Conservation (phyloP, 192 early-diverging fungal genomes). For the Powellomyces hirtus region DNA sequence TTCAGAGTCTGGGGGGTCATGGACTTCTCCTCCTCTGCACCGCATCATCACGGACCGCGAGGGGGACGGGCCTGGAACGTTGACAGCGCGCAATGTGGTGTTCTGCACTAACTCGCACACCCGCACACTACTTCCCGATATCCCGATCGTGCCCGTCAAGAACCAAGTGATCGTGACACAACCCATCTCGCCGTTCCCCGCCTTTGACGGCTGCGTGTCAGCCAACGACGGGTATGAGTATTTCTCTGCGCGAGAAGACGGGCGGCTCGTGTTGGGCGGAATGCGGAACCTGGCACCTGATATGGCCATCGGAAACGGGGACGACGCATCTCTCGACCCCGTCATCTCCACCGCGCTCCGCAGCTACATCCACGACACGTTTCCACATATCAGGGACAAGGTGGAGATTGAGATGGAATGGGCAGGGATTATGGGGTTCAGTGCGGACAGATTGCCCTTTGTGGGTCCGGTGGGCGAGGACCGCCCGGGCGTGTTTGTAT, state of each 20-base stretch:
- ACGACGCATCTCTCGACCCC: constrained; percentile 33
- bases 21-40: too few relatives aligned
- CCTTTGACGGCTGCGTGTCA: constrained; percentile 35
- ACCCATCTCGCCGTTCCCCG: constrained; percentile 10
- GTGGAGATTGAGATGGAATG: constrained; percentile 35
- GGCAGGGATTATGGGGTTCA: constrained; percentile 53
- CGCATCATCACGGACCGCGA: background rate
- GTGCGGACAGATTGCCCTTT: constrained; percentile 34
- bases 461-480: constrained; percentile 31
- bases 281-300: constrained; percentile 34
- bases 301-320: constrained; percentile 33
- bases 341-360: constrained; percentile 23
- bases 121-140: constrained; percentile 32
- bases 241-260: constrained; percentile 40
- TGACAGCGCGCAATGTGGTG: constrained; percentile 33
- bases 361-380: constrained; percentile 19
- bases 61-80: constrained; percentile 18
- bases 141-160: constrained; percentile 43
- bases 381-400: background rate
- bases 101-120: constrained; percentile 52
- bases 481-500: constrained; percentile 23
- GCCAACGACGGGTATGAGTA: constrained; percentile 51
- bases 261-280: constrained; percentile 46
- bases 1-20: too few relatives aligned
- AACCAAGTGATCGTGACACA: constrained; percentile 49